phyloP scores from a whole-genome alignment of 306 rosid species.

The Castanospermum australe region DNA sequence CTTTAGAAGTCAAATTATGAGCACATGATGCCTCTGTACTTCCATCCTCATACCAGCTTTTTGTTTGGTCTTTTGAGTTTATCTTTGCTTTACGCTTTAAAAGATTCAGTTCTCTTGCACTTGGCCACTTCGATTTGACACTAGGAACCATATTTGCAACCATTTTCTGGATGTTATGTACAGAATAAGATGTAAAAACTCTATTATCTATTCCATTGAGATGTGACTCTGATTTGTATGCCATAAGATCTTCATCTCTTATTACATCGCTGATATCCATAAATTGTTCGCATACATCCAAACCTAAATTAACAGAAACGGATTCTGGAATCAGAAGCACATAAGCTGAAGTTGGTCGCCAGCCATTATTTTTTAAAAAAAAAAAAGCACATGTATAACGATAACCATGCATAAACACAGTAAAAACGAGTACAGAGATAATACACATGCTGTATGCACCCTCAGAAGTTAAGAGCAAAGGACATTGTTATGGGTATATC shows the following conservation, averaged over 20 bases:
- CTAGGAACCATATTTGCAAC: conserved; percentile 93
- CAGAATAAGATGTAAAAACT: conserved; percentile 63
- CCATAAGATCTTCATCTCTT: conserved; percentile 91
- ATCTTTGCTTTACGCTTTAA: conserved; percentile 93
- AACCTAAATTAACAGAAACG: conserved; percentile 56
- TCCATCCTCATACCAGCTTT: conserved; percentile 85
- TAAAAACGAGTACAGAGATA: not conserved
- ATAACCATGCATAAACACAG: not conserved
- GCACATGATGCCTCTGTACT: conserved; percentile 55
- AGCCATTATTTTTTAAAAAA: not conserved
- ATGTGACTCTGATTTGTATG: conserved; percentile 55
- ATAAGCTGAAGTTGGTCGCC: conserved; percentile 6
- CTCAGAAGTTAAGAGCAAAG: not conserved
- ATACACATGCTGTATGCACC: not conserved
- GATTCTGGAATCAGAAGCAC: conserved; percentile 21
- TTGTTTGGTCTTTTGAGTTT: conserved; percentile 83
- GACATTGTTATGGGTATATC: not conserved
- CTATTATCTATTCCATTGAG: conserved; percentile 66
- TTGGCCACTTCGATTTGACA: conserved; percentile 85
- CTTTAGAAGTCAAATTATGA: conserved; percentile 51
- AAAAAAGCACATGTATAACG: not conserved
- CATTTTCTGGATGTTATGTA: conserved; percentile 78
- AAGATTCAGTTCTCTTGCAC: conserved; percentile 90
- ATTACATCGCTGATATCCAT: conserved; percentile 97
- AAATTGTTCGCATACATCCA: conserved; percentile 91